These are phyloP conservation scores for Gossypium aridum DNA, from an alignment of 441 rosid species.

Conservation along the genomic window DNA sequence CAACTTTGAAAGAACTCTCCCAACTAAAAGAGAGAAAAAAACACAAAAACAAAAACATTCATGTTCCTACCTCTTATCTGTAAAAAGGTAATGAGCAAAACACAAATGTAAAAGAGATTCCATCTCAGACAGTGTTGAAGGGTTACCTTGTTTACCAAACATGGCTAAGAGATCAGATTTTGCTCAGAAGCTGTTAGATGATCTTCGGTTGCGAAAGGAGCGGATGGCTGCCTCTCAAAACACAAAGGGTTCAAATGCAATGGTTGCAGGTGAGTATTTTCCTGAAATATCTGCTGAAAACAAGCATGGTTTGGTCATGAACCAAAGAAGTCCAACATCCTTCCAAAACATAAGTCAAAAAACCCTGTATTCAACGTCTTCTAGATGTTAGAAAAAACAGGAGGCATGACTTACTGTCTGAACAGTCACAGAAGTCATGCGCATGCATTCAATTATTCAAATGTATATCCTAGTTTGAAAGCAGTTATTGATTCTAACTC, in stretches of 20 bases:
- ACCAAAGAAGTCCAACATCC: constrained; percentile 6
- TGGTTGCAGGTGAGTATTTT: constrained; percentile 39
- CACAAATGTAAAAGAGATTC: constrained; percentile 9
- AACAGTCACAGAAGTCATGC: background rate
- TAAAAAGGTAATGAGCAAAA: constrained; percentile 4
- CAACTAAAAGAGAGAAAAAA: constrained; percentile 36
- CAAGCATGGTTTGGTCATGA: background rate
- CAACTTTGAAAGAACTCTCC: constrained; percentile 67
- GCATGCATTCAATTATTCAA: background rate
- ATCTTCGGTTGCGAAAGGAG: constrained; percentile 75
- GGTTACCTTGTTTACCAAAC: constrained; percentile 13
- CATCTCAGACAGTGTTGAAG: background rate
- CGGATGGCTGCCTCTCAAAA: constrained; percentile 55
- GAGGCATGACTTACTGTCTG: background rate
- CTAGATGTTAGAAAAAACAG: constrained; percentile 6
- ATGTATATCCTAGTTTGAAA: background rate
- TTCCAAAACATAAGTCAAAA: background rate
- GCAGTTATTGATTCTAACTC: background rate
- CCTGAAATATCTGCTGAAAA: background rate
- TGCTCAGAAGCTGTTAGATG: constrained; percentile 91
- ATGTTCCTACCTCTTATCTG: background rate
- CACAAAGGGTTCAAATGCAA: constrained; percentile 29
- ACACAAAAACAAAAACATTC: constrained; percentile 10
- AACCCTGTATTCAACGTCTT: background rate
- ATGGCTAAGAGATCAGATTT: constrained; percentile 90